Base-by-base conservation (phyloP, 495 filamentous ascomycete species). In the Penicillium ochrochloron region DNA sequence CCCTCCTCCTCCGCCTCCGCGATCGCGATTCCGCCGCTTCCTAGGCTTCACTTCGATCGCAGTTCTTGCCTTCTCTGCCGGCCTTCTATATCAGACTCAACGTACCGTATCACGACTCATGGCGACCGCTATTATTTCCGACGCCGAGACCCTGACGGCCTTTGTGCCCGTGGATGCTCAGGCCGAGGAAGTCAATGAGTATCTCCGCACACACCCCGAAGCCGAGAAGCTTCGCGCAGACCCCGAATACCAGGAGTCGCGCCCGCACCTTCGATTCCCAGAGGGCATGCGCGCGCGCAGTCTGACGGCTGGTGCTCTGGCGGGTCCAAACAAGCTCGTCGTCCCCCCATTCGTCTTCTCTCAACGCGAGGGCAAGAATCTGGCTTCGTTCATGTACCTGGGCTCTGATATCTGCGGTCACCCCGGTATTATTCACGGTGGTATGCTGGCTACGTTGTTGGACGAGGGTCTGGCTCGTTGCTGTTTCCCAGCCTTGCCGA, bases 381-480 rank as follows among this genome's bases (percentile, higher is more conserved):
- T 94, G 51, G 85, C 94, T 10, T 86, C 89, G 25, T 84, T 98
- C 19, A 84, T 87, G 56, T 95, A 94, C 72, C 82, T 97, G 1
- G 96, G 95, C 17, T 76, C 82, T 5, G 88, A 92, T 69, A 77
- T 99, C 44, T 98, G 92, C 72, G 95, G 95, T 5, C 94, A 99
- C 72, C 89, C 90, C 21, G 95, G 94, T 2, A 91, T 98, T 62
- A 82, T 99, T 2, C 95, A 99, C 71, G 95, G 95, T 9, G 95
- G 95, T 0, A 74, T 98, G 66, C 78, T 98, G 52, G 96, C 95
- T 15, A 98, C 96, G 14, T 80, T 99, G 70, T 78, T 98, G 51
- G 95, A 99, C 69, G 95, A 99, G 76, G 92, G 92, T 0, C 76
- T 98, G 35, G 95, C 91, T 61, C 83, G 93, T 46, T 97, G 93